Evolutionary conservation across 768 basidiomycete species (phyloP).

Genomic region (Russula griseocarnosa): DNA sequence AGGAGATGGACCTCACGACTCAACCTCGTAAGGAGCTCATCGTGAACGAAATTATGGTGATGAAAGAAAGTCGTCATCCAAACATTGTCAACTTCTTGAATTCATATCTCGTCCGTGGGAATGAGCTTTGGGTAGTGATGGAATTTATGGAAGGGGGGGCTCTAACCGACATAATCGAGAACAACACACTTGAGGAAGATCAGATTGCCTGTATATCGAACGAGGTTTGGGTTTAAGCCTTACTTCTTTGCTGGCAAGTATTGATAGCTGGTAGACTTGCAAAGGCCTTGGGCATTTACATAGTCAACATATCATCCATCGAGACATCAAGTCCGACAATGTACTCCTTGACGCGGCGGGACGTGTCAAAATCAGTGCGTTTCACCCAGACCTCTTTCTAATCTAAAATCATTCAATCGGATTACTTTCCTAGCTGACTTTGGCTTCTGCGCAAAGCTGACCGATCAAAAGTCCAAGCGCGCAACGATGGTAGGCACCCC

Average conservation of each 20-base stretch:
- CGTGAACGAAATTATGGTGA: slow-evolving; percentile 96
- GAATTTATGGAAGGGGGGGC: slow-evolving; percentile 99
- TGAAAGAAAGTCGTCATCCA: slow-evolving; percentile 97
- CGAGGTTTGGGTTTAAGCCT: slow-evolving; percentile 57
- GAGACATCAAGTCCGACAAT: slow-evolving; percentile 96
- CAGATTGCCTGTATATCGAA: slow-evolving; percentile 89
- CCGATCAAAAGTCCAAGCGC: slow-evolving; percentile 93
- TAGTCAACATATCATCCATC: slow-evolving; percentile 91
- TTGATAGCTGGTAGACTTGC: slow-evolving; percentile 63
- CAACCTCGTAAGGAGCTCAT: slow-evolving; percentile 97
- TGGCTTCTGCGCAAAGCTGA: slow-evolving; percentile 93
- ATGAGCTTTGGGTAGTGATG: slow-evolving; percentile 97
- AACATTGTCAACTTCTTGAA: slow-evolving; percentile 97
- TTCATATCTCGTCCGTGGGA: slow-evolving; percentile 81
- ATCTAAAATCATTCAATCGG: background rate
- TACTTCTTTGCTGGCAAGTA: background rate
- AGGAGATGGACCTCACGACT: slow-evolving; percentile 95
- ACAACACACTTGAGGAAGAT: slow-evolving; percentile 91
- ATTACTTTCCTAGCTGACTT: slow-evolving; percentile 70
- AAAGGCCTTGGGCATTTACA: slow-evolving; percentile 92
- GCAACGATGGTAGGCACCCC: slow-evolving; percentile 99
- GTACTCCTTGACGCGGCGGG: slow-evolving; percentile 90
- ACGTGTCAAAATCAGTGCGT: slow-evolving; percentile 94
- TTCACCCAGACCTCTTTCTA: background rate
- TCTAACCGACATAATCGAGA: slow-evolving; percentile 95